Percentiles rank a stretch among this genome's conserved stretches.
Evolutionary conservation across 225 moss, liverwort and hornwort species (phyloP).

Genomic region (Straminergon stramineum): DNA sequence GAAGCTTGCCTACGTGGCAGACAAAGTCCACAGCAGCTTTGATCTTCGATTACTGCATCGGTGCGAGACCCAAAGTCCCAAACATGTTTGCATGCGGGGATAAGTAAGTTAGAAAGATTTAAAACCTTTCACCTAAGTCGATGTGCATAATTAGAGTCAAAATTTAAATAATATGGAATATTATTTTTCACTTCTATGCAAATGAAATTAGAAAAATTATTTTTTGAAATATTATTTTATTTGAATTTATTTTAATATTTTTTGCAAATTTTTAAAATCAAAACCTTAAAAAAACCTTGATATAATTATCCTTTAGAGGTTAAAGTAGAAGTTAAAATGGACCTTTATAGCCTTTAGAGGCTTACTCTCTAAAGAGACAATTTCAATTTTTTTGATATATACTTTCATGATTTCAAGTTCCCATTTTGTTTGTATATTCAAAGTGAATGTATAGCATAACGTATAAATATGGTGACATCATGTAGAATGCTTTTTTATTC

Average conservation of each 20-base stretch:
- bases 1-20: not conserved
- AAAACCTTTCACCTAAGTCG: not conserved
- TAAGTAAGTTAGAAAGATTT: not conserved
- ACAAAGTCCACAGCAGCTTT: not conserved
- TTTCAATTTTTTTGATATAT: not conserved
- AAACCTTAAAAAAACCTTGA: not conserved
- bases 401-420: not conserved
- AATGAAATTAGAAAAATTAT: not conserved
- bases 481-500: not conserved
- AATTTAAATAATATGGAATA: not conserved
- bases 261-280: not conserved
- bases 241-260: fast-evolving
- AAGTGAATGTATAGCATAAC: not conserved
- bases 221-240: not conserved
- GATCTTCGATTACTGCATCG: not conserved
- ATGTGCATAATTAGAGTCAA: not conserved
- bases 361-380: fast-evolving
- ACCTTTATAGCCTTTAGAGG: not conserved
- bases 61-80: not conserved
- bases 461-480: not conserved
- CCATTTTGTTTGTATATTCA: not conserved
- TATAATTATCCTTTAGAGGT: not conserved
- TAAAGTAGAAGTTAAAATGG: not conserved
- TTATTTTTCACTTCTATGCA: not conserved
- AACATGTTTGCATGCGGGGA: not conserved